Conservation (phyloP, 495 filamentous ascomycete genomes). For the Xylaria bambusicola region DNA sequence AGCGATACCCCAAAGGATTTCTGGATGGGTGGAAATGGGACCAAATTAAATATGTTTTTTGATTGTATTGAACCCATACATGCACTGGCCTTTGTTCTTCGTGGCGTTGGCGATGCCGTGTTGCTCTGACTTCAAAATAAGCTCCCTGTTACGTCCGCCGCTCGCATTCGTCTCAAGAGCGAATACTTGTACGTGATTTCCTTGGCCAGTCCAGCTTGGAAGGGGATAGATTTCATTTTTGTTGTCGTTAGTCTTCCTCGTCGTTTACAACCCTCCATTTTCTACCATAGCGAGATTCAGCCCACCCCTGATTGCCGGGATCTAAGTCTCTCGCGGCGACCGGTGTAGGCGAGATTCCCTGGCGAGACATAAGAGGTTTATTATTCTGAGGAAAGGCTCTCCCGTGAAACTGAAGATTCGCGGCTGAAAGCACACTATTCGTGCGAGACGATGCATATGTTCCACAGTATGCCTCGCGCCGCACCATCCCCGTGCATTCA, state of each 20-base stretch:
- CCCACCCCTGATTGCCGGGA: conserved; percentile 35
- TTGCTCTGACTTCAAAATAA: too few species aligned
- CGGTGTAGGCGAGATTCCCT: too few species aligned
- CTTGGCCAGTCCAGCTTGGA: conserved; percentile 31
- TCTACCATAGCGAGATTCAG: conserved; percentile 37
- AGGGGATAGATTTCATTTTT: conserved; percentile 36
- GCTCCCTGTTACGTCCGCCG: too few species aligned
- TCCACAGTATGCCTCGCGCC: conserved; percentile 19
- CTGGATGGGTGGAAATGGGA: not conserved
- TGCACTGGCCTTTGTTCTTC: not conserved
- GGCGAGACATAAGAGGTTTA: too few species aligned
- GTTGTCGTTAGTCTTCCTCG: conserved; percentile 37
- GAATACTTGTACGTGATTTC: conserved; percentile 35
- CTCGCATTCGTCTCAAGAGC: conserved; percentile 32
- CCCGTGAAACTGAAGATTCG: too few species aligned
- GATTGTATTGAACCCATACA: not conserved
- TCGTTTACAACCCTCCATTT: conserved; percentile 39
- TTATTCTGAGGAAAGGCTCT: too few species aligned
- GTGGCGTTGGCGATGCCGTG: too few species aligned
- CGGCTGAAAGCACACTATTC: conserved; percentile 26
- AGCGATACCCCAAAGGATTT: not conserved
- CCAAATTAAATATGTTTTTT: not conserved
- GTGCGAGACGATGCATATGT: conserved; percentile 17
- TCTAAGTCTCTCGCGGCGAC: conserved; percentile 14
- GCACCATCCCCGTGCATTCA: conserved; percentile 38